Percentiles rank a stretch among this genome's conserved stretches.
These are phyloP conservation scores for Pogostemon cablin DNA, from an alignment of 257 asterid genomes.

Conservation along the genomic window DNA sequence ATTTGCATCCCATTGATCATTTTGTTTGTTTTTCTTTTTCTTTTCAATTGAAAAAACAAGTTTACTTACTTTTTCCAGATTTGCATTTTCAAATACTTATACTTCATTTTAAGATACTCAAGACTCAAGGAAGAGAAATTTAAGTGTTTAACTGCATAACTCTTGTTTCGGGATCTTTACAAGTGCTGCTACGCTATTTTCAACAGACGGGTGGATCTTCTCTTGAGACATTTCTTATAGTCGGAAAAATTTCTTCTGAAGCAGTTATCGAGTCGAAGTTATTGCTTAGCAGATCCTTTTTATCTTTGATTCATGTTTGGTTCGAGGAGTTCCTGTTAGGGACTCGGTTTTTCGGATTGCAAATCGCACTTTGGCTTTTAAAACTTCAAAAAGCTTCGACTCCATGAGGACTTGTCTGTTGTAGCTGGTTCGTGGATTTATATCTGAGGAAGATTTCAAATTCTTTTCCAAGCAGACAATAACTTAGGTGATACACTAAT, in stretches of 20 bases:
- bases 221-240: conserved; percentile 69
- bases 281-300: conserved; percentile 57
- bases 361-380: conserved; percentile 71
- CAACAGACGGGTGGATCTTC: conserved; percentile 75
- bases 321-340: conserved; percentile 60
- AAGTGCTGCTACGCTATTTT: conserved; percentile 11
- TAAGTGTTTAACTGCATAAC: not conserved
- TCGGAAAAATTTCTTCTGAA: conserved; percentile 90
- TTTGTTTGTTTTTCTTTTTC: not conserved
- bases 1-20: conserved; percentile 4
- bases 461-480: conserved; percentile 27
- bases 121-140: not conserved
- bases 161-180: conserved; percentile 25
- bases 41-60: not conserved
- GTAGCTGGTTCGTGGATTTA: conserved; percentile 2
- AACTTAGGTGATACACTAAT: not conserved
- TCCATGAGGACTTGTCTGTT: conserved; percentile 32
- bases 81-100: not conserved
- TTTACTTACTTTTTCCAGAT: conserved; percentile 9
- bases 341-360: conserved; percentile 72
- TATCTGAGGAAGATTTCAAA: not conserved
- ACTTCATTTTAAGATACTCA: not conserved
- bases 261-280: conserved; percentile 77
- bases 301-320: conserved; percentile 60
- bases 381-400: conserved; percentile 60